Evolutionary conservation across 805 yeast species (phyloP).

Genomic region (Candida sakaeoensis): DNA sequence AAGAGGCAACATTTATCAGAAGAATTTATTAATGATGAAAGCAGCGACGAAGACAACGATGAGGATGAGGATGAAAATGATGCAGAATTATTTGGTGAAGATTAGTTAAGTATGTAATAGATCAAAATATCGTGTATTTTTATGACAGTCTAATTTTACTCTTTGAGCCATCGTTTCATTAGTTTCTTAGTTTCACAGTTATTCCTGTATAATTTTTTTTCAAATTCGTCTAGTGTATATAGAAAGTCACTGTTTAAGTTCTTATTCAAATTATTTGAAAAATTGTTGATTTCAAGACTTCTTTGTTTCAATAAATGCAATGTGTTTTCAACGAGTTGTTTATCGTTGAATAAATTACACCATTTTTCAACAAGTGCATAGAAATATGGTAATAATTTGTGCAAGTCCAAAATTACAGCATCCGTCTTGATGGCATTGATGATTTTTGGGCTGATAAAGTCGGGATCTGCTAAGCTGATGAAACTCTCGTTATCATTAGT

Average conservation of each 20-base stretch:
- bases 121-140: slow-evolving; percentile 1
- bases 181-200: slow-evolving; percentile 47
- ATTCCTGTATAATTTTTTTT: slow-evolving; percentile 52
- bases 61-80: slow-evolving; percentile 12
- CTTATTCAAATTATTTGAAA: slow-evolving; percentile 52
- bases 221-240: slow-evolving; percentile 72
- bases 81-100: slow-evolving; percentile 26
- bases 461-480: slow-evolving; percentile 68
- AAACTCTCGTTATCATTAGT: slow-evolving; percentile 43
- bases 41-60: slow-evolving; percentile 44
- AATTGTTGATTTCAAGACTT: slow-evolving; percentile 68
- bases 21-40: slow-evolving; percentile 43
- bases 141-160: slow-evolving; percentile 8
- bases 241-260: slow-evolving; percentile 52
- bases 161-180: slow-evolving; percentile 36
- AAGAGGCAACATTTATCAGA: slow-evolving; percentile 26
- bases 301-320: slow-evolving; percentile 56
- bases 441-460: slow-evolving; percentile 59
- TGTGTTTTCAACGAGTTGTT: slow-evolving; percentile 50
- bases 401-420: slow-evolving; percentile 62
- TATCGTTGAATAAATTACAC: slow-evolving; percentile 68
- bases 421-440: slow-evolving; percentile 80
- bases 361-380: slow-evolving; percentile 72
- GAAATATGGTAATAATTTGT: slow-evolving; percentile 61
- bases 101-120: slow-evolving; percentile 9